phyloP scores from a whole-genome alignment of 2,329 filamentous ascomycete species.

The Alternaria infectoria region DNA sequence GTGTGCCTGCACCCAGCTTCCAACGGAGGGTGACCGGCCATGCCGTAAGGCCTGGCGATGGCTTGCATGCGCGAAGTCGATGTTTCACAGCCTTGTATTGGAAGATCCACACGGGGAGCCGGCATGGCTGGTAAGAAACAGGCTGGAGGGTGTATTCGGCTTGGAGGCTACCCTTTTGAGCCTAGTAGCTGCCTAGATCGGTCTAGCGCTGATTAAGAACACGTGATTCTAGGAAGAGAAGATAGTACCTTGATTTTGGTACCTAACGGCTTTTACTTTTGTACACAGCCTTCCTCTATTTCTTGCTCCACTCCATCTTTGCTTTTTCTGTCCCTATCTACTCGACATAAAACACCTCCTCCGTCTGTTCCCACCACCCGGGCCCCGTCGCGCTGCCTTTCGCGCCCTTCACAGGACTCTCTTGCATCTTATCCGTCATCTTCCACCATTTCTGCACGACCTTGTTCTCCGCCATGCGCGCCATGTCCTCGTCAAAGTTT shows the following conservation, averaged over 20 bases:
- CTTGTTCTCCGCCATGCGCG: constrained; percentile 73
- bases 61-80: not conserved
- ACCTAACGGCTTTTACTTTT: not conserved
- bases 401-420: constrained; percentile 60
- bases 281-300: not conserved
- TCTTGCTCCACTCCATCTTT: not conserved
- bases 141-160: not conserved
- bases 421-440: constrained; percentile 80
- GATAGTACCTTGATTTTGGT: not conserved
- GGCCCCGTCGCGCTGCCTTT: constrained; percentile 32
- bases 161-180: not conserved
- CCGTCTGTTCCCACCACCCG: constrained; percentile 71
- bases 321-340: not conserved
- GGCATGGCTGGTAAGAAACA: not conserved
- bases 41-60: not conserved
- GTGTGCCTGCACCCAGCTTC: not conserved
- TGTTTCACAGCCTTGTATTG: not conserved
- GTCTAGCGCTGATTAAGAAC: not conserved
- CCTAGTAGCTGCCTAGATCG: too few species aligned
- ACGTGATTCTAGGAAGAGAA: not conserved
- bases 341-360: constrained; percentile 70
- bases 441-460: constrained; percentile 80
- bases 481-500: constrained; percentile 77
- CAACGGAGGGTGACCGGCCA: not conserved
- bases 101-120: not conserved